Conservation (phyloP, 768 basidiomycete species). For the Cystofilobasidium capitatum region DNA sequence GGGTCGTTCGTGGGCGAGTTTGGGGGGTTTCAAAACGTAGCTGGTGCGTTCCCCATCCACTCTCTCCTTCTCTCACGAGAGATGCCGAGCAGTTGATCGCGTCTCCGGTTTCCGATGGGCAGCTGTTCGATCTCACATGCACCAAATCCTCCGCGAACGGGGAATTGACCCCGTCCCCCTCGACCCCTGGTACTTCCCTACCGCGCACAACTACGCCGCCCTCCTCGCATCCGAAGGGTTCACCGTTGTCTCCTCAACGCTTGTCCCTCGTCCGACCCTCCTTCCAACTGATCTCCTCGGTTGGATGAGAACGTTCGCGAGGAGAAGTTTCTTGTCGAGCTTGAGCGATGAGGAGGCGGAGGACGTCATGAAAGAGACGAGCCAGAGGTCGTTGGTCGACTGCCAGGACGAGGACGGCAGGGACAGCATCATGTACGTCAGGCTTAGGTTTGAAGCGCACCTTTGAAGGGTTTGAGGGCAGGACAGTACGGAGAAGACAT, state of each 20-base stretch:
- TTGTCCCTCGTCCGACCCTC: conserved; percentile 39
- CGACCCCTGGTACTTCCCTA: conserved; percentile 83
- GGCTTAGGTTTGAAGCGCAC: conserved; percentile 35
- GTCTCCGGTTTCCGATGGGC: neutral
- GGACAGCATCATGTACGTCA: conserved; percentile 65
- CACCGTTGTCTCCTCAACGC: conserved; percentile 25
- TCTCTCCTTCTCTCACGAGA: no score
- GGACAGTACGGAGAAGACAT: no score
- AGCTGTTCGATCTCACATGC: conserved; percentile 56
- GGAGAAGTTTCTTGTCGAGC: conserved; percentile 51
- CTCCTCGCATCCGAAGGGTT: conserved; percentile 30
- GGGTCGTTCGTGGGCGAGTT: conserved; percentile 67
- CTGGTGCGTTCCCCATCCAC: conserved; percentile 45
- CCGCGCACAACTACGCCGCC: conserved; percentile 51
- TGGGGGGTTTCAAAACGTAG: conserved; percentile 64
- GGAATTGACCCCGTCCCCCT: conserved; percentile 52
- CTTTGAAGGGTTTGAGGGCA: conserved; percentile 1
- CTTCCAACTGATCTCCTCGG: conserved; percentile 42
- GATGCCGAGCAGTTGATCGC: neutral
- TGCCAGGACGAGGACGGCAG: conserved; percentile 52
- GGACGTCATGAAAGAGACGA: conserved; percentile 54
- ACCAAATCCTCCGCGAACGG: conserved; percentile 47
- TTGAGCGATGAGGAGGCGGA: conserved; percentile 51
- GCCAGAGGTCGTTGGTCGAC: conserved; percentile 45
- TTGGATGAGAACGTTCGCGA: conserved; percentile 61